Evolutionary conservation across 306 rosid genomes (phyloP), one percentile per base, ranked within the genome.

Genomic region (Hippophae rhamnoides): DNA sequence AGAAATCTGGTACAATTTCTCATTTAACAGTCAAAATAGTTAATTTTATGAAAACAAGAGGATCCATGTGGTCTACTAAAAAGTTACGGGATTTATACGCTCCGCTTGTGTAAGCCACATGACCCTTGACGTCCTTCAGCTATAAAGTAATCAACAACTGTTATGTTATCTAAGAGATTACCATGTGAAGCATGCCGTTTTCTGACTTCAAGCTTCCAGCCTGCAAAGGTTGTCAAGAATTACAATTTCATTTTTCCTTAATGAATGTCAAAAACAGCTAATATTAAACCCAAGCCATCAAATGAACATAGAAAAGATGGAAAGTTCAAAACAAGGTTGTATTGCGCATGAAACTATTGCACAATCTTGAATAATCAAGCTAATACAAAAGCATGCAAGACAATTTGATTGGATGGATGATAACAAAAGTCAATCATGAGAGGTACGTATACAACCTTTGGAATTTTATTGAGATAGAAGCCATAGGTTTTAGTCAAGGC

Each of bases 161-260:
- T 27, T 7, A 12, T 43, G 13, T 27, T 48, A 40, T n/a, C 13
- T n/a, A 44, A 52, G 61, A 62, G 60, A 66, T 78, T 85, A 93
- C 99, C 99, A 86, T 77, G 61, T 79, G 81, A 62, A 93, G 89
- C 54, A 93, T 65, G 64, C 64, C 77, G 69, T 79, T 86, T 76
- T 93, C 97, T 26, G 81, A 58, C 57, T 41, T 81, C 69, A 84
- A 61, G 47, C 76, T 77, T 64, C 79, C 89, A 72, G 74, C 86
- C 99, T 93, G 60, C 71, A 79, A 47, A 64, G 49, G 56, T 9
- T 42, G 14, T 25, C 41, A 59, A 55, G 14, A 53, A 68, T 79
- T 52, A 71, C 68, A 56, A 63, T 50, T 58, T n/a, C 73, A 62
- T 25, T 43, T 47, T 41, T 67, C 40, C 65, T 56, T 55, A 52